These are phyloP conservation scores for Suaeda aralocaspica DNA, from an alignment of 148 eudicot species.

Conservation along the genomic window DNA sequence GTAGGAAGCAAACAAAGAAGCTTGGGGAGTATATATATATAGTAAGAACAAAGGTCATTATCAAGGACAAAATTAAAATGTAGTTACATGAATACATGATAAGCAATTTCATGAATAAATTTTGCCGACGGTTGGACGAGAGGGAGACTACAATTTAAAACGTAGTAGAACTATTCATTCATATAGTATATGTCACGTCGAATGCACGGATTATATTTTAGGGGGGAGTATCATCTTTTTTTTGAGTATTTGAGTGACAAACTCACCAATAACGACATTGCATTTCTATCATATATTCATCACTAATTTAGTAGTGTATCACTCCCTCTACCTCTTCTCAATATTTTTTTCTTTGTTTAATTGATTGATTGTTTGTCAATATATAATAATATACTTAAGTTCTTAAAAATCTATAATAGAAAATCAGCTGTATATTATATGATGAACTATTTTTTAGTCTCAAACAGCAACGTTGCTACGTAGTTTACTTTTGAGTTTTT, in stretches of 20 bases:
- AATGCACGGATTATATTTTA: no score
- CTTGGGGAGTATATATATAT: no score
- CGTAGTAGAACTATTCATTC: no score
- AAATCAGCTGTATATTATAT: no score
- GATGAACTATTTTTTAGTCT: no score
- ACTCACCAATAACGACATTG: constrained; percentile 18
- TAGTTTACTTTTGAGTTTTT: no score
- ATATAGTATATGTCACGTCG: constrained; percentile 32
- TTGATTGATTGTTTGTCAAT: no score
- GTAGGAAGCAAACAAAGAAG: no score
- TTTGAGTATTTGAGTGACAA: not conserved
- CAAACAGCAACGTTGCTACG: no score
- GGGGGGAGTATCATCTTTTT: no score
- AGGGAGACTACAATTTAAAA: not conserved
- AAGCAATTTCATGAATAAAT: constrained; percentile 7
- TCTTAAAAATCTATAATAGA: no score
- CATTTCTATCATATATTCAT: constrained; percentile 6
- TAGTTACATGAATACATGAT: constrained; percentile 1
- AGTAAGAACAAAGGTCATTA: constrained; percentile 8
- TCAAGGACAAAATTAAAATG: not conserved
- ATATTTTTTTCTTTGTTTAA: not conserved
- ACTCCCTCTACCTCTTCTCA: not conserved
- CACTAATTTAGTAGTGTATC: constrained; percentile 3
- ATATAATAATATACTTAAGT: no score
- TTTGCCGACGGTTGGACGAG: not conserved